Evolutionary conservation across 768 basidiomycete genomes (phyloP).

Genomic region (Hericium alpestre): DNA sequence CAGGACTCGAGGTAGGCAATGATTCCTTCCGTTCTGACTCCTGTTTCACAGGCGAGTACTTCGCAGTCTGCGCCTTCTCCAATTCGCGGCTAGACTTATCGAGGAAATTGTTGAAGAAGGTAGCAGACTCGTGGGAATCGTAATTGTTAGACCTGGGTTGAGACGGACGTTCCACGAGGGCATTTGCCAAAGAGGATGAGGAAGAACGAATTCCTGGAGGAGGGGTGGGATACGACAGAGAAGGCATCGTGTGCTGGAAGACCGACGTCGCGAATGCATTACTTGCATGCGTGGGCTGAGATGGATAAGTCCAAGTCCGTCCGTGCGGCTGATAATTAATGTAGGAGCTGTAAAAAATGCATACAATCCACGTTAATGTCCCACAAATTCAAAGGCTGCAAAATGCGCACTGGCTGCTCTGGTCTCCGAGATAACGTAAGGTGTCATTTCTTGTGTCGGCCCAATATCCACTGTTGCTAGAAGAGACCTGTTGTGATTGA

Average conservation of each 20-base stretch:
- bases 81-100: constrained; percentile 41
- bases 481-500: constrained; percentile 33
- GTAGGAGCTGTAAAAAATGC: constrained; percentile 12
- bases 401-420: constrained; percentile 14
- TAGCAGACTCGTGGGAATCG: constrained; percentile 45
- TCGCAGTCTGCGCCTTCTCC: constrained; percentile 19
- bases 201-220: constrained; percentile 53
- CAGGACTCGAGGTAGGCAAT: constrained; percentile 12
- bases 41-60: constrained; percentile 11
- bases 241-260: constrained; percentile 52
- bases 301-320: constrained; percentile 32
- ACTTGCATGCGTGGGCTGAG: constrained; percentile 43
- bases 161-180: constrained; percentile 42
- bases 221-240: constrained; percentile 59
- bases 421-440: constrained; percentile 46
- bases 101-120: constrained; percentile 61
- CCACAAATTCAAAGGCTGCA: neutral
- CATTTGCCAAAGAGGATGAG: constrained; percentile 68
- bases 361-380: constrained; percentile 6
- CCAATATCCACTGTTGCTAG: constrained; percentile 52
- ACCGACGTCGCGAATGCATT: constrained; percentile 53
- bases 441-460: constrained; percentile 50
- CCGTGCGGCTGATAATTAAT: constrained; percentile 24
- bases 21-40: constrained; percentile 21
- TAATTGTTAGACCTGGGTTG: constrained; percentile 24